Conservation (phyloP, 1,139 yeast species). For the Trichomonascaceae sp. region DNA sequence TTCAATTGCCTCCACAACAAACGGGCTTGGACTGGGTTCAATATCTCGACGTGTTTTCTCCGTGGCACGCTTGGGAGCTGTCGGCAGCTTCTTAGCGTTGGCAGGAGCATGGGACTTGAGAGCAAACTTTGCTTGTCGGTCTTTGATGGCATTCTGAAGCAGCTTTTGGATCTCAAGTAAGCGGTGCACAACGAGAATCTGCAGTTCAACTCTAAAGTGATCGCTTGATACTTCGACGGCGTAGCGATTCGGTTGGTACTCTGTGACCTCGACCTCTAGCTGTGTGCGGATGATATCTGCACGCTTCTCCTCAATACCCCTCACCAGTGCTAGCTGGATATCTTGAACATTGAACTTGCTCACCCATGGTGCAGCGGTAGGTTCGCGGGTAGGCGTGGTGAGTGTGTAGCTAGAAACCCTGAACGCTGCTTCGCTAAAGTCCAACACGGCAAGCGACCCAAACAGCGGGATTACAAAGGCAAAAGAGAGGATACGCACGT, state of each 20-base stretch:
- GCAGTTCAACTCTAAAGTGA: neutral
- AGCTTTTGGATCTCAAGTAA: neutral
- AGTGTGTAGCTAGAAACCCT: no score
- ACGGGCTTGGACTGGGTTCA: neutral
- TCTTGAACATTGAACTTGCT: neutral
- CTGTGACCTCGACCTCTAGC: neutral
- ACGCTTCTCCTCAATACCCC: neutral
- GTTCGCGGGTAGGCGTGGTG: no score
- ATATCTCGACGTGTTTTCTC: neutral
- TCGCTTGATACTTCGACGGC: neutral
- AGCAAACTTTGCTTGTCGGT: neutral
- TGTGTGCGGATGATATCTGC: neutral
- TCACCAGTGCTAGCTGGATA: neutral
- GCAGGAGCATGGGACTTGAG: neutral
- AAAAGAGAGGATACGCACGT: neutral
- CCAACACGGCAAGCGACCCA: neutral
- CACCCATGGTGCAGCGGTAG: no score
- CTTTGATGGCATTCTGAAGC: neutral
- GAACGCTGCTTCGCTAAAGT: no score
- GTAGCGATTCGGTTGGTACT: neutral
- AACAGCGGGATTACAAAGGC: neutral
- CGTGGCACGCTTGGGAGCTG: no score
- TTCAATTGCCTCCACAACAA: neutral
- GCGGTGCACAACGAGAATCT: neutral
- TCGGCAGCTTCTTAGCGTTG: neutral